phyloP scores from a whole-genome alignment of 1,284 basidiomycete genomes.

The Lentinula novae-zelandiae region DNA sequence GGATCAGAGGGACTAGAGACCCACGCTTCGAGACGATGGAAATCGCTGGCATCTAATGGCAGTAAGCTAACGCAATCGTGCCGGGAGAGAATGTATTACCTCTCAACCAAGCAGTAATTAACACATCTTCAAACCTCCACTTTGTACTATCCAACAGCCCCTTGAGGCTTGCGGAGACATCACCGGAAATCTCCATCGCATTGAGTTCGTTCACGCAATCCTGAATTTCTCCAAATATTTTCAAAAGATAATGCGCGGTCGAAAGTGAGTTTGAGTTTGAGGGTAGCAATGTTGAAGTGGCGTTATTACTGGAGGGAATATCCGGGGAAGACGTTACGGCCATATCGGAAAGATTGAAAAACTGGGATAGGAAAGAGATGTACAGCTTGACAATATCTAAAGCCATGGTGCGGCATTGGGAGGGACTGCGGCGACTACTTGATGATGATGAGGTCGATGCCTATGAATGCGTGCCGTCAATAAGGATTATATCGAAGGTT shows the following conservation, averaged over 20 bases:
- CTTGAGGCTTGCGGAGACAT: slow-evolving; percentile 66
- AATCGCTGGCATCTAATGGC: slow-evolving; percentile 76
- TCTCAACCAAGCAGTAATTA: slow-evolving; percentile 79
- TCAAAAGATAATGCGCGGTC: slow-evolving; percentile 77
- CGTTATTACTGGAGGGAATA: slow-evolving; percentile 21
- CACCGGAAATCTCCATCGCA: slow-evolving; percentile 77
- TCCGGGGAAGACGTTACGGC: slow-evolving; percentile 45
- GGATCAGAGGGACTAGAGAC: slow-evolving; percentile 53
- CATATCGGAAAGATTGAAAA: slow-evolving; percentile 86
- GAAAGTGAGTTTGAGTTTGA: slow-evolving; percentile 77
- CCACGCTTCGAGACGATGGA: slow-evolving; percentile 90
- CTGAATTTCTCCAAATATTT: slow-evolving; percentile 78
- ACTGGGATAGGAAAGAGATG: slow-evolving; percentile 81
- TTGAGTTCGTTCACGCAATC: slow-evolving; percentile 85
- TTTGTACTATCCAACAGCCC: slow-evolving; percentile 78
- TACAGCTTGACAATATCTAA: slow-evolving; percentile 89
- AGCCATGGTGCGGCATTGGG: slow-evolving; percentile 88
- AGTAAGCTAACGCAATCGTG: slow-evolving; percentile 9
- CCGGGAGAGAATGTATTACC: slow-evolving; percentile 42
- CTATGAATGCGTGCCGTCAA: slow-evolving; percentile 19
- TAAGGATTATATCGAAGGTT: neutral
- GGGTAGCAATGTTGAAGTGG: slow-evolving; percentile 65
- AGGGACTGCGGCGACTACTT: slow-evolving; percentile 66
- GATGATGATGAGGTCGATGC: slow-evolving; percentile 21
- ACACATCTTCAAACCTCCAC: slow-evolving; percentile 86